phyloP scores from a whole-genome alignment of 768 basidiomycete genomes.

The Gloeopeniophorella convolvens region DNA sequence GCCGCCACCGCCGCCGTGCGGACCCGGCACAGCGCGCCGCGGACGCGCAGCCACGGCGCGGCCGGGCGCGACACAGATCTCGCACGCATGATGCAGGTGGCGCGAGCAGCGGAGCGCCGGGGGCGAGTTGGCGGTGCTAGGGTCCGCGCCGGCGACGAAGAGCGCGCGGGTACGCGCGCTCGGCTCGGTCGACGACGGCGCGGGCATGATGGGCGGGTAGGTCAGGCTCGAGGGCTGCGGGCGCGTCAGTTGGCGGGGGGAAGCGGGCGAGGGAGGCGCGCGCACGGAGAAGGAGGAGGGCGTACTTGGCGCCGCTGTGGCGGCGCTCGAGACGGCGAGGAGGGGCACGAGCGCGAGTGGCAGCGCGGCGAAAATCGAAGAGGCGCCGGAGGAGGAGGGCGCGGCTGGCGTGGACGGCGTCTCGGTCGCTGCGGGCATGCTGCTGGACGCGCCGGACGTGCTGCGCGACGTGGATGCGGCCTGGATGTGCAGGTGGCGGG shows the following conservation, averaged over 20 bases:
- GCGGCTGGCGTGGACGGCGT: no score
- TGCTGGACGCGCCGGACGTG: constrained; percentile 19
- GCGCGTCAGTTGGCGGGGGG: constrained; percentile 22
- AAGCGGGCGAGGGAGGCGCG: constrained; percentile 20
- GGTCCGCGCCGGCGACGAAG: constrained; percentile 58
- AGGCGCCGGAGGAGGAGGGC: no score
- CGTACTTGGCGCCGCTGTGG: neutral
- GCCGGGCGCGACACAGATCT: constrained; percentile 69
- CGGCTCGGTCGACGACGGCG: constrained; percentile 21
- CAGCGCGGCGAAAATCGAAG: no score
- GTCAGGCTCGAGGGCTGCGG: constrained; percentile 1
- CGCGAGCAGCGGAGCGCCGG: constrained; percentile 62
- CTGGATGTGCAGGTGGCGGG: constrained; percentile 19
- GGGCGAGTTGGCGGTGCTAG: constrained; percentile 53
- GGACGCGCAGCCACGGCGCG: constrained; percentile 24
- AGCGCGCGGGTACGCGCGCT: constrained; percentile 39
- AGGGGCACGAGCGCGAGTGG: constrained; percentile 20
- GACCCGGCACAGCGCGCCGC: constrained; percentile 14
- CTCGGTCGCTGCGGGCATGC: constrained; percentile 21
- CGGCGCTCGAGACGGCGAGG: constrained; percentile 24
- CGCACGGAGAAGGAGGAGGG: constrained; percentile 25
- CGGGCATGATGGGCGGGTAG: constrained; percentile 1
- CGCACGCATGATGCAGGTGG: constrained; percentile 66
- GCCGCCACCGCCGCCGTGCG: constrained; percentile 40
- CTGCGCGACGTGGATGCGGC: constrained; percentile 23